Base-by-base conservation (phyloP, 208 protist species). In the Balamuthia mandrillaris region DNA sequence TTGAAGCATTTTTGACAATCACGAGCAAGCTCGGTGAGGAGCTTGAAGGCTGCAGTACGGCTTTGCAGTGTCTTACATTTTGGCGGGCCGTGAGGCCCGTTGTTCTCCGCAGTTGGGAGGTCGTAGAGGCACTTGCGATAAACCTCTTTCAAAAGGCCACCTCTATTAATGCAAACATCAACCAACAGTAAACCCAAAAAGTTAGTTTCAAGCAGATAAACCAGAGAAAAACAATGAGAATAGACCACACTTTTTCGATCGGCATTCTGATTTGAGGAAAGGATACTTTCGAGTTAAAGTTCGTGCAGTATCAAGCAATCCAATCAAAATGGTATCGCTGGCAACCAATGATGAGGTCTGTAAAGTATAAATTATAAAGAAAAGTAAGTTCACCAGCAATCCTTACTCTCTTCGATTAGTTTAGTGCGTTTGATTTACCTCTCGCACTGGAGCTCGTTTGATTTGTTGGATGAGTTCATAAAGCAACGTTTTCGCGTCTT, bases 31-130 rank as follows among this genome's bases (percentile, higher is more conserved):
- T 89, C 88, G 24, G 78, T 47, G 2, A 95, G 72, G 3, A 94
- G 72, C 7, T n/a, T 78, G 51, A 93, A 91, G 9, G 91, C 90
- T 10, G 49, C 72, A 2, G 66, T 60, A 47, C 94, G 88, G 2
- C 51, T 86, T 3, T 49, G 68, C 31, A 42, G 68, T n/a, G 83
- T 88, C 88, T 95, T 95, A 86, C 92, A 94, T 82, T 92, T 90
- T 42, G 94, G 94, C 51, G 93, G 91, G 29, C 85, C 86, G 9
- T 14, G 33, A 2, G 84, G 52, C 10, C 82, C 89, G 45, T 91
- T 65, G 9, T 87, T 60, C 31, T 88, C 79, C 7, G 77, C 81
- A 3, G 90, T 87, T 3, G 91, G 92, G 47, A 94, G 86, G 29
- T 83, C 87, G 75, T 94, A 94, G 7, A 95, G 79, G 65, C 90